A percentile compares a stretch with the other conserved stretches of the same genome.
Evolutionary conservation across 2,329 filamentous ascomycete species (phyloP).

Genomic region (Xylaria sp.): DNA sequence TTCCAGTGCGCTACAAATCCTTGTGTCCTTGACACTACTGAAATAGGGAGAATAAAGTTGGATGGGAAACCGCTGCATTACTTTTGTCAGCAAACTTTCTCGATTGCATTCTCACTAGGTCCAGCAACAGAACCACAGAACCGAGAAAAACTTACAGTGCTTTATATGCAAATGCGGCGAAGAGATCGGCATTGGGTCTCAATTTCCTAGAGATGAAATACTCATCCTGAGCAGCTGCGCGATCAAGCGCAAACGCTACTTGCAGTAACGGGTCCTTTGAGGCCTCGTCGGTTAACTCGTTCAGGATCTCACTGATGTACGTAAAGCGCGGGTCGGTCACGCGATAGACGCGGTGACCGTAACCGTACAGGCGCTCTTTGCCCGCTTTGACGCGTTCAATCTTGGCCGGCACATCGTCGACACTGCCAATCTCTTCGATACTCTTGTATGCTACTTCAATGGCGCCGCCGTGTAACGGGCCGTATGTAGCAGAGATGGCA

Average conservation of each 20-base stretch:
- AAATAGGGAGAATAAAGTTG: conserved; percentile 31
- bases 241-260: conserved; percentile 29
- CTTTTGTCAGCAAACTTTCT: conserved; percentile 8
- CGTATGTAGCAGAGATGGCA: conserved; percentile 26
- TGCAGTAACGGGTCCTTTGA: conserved; percentile 27
- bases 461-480: conserved; percentile 32
- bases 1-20: conserved; percentile 34
- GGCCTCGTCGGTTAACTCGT: conserved; percentile 25
- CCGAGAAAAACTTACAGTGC: conserved; percentile 20
- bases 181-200: conserved; percentile 31
- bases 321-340: conserved; percentile 31
- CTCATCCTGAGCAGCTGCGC: conserved; percentile 28
- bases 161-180: conserved; percentile 31
- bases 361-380: conserved; percentile 32
- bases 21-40: conserved; percentile 28
- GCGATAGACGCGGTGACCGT: conserved; percentile 33
- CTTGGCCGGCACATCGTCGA: conserved; percentile 27
- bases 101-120: no score
- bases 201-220: conserved; percentile 34
- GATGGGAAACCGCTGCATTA: conserved; percentile 26
- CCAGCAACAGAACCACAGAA: no score
- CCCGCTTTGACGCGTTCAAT: conserved; percentile 28
- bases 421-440: conserved; percentile 27
- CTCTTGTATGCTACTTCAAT: conserved; percentile 34
- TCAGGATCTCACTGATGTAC: conserved; percentile 27